These are phyloP conservation scores for Colletotrichum neosansevieriae DNA, from an alignment of 2,329 filamentous ascomycete genomes.

Conservation along the genomic window DNA sequence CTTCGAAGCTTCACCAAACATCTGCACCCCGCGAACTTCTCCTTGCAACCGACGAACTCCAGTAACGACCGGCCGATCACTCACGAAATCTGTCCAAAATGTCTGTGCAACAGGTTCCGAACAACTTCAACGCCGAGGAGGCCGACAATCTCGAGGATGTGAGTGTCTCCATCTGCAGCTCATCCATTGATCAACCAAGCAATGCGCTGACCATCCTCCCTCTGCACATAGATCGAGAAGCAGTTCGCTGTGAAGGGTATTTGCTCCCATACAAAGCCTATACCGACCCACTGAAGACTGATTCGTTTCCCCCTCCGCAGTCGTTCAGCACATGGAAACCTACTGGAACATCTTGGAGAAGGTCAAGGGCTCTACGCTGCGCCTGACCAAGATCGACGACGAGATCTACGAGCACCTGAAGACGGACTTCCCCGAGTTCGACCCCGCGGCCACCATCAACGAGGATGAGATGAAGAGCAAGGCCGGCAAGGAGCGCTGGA, in stretches of 20 bases:
- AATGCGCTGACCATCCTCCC: conserved; percentile 7
- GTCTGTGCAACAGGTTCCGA: conserved; percentile 52
- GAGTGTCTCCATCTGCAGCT: conserved; percentile 46
- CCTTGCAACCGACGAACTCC: background rate
- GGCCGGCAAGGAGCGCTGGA: conserved; percentile 91
- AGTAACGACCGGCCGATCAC: background rate
- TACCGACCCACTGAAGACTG: background rate
- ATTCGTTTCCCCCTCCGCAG: conserved; percentile 51
- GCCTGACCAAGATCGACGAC: conserved; percentile 93
- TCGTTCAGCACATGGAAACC: conserved; percentile 94
- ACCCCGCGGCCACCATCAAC: conserved; percentile 82
- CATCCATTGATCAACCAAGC: background rate
- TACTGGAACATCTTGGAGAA: conserved; percentile 97
- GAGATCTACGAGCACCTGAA: conserved; percentile 93
- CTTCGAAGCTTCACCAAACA: conserved; percentile 19
- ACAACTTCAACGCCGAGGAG: conserved; percentile 70
- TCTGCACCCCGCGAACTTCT: background rate
- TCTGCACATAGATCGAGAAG: conserved; percentile 85
- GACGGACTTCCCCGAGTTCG: conserved; percentile 91
- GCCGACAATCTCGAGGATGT: conserved; percentile 68
- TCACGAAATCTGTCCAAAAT: background rate
- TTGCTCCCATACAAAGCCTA: background rate
- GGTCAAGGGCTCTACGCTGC: conserved; percentile 87
- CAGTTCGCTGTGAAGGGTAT: conserved; percentile 97
- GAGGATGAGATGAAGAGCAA: conserved; percentile 99